These are phyloP conservation scores for Tulasnella calospora DNA, from an alignment of 768 basidiomycete species.

Conservation along the genomic window DNA sequence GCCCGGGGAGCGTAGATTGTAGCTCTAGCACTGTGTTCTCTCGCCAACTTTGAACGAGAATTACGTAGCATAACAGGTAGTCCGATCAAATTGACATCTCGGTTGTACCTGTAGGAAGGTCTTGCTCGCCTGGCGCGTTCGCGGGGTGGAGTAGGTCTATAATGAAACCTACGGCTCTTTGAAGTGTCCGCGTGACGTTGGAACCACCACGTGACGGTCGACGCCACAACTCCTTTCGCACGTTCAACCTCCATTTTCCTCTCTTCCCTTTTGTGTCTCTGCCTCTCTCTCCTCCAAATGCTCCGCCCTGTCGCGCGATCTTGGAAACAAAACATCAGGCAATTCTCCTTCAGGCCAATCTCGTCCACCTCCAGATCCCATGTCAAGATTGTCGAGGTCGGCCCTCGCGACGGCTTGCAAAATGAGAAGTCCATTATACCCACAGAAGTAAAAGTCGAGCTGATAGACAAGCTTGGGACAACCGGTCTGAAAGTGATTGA, in stretches of 20 bases:
- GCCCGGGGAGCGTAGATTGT: too few species aligned
- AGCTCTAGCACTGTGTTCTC: too few species aligned
- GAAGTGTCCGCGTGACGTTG: neutral
- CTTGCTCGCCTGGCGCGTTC: too few species aligned
- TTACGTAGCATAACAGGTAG: too few species aligned
- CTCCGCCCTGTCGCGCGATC: neutral
- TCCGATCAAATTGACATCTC: too few species aligned
- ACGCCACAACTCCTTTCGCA: neutral
- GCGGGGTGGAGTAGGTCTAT: too few species aligned
- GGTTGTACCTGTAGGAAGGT: too few species aligned
- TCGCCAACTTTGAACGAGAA: too few species aligned
- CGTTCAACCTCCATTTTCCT: neutral
- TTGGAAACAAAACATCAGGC: neutral
- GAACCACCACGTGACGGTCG: neutral
- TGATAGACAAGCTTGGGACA: slow-evolving; percentile 65
- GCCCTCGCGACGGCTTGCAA: slow-evolving; percentile 86
- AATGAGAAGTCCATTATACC: slow-evolving; percentile 75
- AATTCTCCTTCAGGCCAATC: neutral
- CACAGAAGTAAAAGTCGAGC: slow-evolving; percentile 67
- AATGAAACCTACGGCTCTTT: neutral
- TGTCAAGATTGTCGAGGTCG: slow-evolving; percentile 71
- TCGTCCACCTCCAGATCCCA: neutral
- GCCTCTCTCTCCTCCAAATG: neutral
- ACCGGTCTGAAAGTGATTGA: slow-evolving; percentile 72
- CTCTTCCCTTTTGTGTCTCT: neutral